phyloP scores from a whole-genome alignment of 2,329 filamentous ascomycete genomes.

The Aspergillus thermomutatus region DNA sequence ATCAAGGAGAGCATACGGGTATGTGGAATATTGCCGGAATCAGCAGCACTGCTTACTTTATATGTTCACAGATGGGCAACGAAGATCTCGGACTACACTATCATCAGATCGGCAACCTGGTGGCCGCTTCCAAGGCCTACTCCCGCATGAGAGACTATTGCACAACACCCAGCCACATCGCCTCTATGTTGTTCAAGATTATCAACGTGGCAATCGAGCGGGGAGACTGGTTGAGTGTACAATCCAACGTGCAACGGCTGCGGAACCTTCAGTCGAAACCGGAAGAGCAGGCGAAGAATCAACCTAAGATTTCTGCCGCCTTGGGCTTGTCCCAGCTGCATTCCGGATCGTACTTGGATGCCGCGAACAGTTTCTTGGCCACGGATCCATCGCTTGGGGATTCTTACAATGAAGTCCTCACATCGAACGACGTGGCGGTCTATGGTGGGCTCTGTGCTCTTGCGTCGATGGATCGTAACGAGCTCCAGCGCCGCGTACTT shows the following conservation, averaged over 20 bases:
- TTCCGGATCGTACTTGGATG: slow-evolving; percentile 57
- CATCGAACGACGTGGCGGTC: slow-evolving; percentile 82
- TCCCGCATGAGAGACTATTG: slow-evolving; percentile 87
- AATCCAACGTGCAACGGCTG: slow-evolving; percentile 57
- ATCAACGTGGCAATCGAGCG: slow-evolving; percentile 73
- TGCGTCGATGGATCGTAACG: slow-evolving; percentile 77
- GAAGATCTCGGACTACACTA: slow-evolving; percentile 86
- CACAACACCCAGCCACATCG: slow-evolving; percentile 75
- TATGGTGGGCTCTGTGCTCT: slow-evolving; percentile 90
- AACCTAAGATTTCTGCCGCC: slow-evolving; percentile 63
- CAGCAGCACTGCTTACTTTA: neutral
- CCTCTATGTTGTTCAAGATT: slow-evolving; percentile 76
- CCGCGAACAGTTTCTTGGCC: slow-evolving; percentile 68
- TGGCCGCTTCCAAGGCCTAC: slow-evolving; percentile 72
- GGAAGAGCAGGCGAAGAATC: slow-evolving; percentile 56
- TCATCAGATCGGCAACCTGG: slow-evolving; percentile 72
- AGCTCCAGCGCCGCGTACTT: slow-evolving; percentile 72
- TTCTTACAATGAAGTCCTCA: slow-evolving; percentile 68
- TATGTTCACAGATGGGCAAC: slow-evolving; percentile 72
- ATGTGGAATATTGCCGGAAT: slow-evolving; percentile 26
- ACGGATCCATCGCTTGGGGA: slow-evolving; percentile 57
- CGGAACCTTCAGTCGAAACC: slow-evolving; percentile 52
- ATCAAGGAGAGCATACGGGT: slow-evolving; percentile 96
- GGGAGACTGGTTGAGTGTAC: slow-evolving; percentile 70
- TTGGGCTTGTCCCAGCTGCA: slow-evolving; percentile 62